Conservation (phyloP, 768 basidiomycete genomes). For the Leccinellum luteum region DNA sequence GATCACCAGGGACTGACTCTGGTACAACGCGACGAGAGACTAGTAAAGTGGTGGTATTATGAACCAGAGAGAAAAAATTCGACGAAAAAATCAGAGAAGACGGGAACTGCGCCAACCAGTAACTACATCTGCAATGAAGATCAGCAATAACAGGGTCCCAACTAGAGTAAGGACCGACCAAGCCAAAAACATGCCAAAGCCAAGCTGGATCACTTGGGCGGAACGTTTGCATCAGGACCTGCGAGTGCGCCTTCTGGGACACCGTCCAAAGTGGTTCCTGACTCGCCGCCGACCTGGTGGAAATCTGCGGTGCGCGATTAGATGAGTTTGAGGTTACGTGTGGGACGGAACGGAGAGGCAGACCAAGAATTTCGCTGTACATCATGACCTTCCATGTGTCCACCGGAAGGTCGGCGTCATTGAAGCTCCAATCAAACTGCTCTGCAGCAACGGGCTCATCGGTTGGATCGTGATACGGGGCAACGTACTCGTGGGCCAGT, state of each 20-base stretch:
- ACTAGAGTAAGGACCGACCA: slow-evolving; percentile 10
- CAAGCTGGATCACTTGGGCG: slow-evolving; percentile 14
- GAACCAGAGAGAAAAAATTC: slow-evolving; percentile 5
- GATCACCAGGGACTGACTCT: slow-evolving; percentile 6
- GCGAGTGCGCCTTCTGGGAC: slow-evolving; percentile 67
- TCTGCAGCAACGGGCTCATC: slow-evolving; percentile 94
- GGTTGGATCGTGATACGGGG: slow-evolving; percentile 97
- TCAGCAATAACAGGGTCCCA: background rate
- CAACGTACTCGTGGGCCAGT: slow-evolving; percentile 90
- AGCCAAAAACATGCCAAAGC: slow-evolving; percentile 9
- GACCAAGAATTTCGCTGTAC: slow-evolving; percentile 97
- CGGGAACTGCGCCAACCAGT: slow-evolving; percentile 16
- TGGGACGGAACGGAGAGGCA: slow-evolving; percentile 23
- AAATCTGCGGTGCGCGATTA: slow-evolving; percentile 50
- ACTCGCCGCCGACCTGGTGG: slow-evolving; percentile 67
- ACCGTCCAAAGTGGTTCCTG: slow-evolving; percentile 33
- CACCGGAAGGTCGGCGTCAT: slow-evolving; percentile 96
- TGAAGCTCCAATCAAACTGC: slow-evolving; percentile 99
- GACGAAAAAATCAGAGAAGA: slow-evolving; percentile 3
- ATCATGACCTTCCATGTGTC: slow-evolving; percentile 99
- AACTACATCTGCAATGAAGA: background rate
- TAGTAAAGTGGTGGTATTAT: slow-evolving; percentile 14
- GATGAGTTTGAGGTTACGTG: background rate
- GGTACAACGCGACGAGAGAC: slow-evolving; percentile 1
- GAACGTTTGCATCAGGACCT: slow-evolving; percentile 45